Percentiles rank a stretch among this genome's conserved stretches.
phyloP scores from a whole-genome alignment of 495 filamentous ascomycete genomes.

The Cercophora sp. region DNA sequence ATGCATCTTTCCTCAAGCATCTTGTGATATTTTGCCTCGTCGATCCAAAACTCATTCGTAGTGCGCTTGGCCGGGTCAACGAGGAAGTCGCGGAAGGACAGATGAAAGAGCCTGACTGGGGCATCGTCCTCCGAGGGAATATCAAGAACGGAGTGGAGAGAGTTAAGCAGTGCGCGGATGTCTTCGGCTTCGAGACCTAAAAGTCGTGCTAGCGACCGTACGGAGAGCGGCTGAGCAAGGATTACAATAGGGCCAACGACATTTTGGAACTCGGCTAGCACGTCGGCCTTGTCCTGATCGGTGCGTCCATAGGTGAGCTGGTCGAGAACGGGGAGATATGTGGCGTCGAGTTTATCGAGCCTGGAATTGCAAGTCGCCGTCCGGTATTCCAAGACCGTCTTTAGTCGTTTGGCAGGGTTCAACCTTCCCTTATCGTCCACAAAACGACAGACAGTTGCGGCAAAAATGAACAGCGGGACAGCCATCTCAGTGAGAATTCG shows the following conservation, averaged over 20 bases:
- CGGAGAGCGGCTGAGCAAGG: conserved; percentile 17
- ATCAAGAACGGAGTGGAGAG: conserved; percentile 27
- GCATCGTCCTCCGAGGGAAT: conserved; percentile 11
- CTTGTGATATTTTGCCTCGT: conserved; percentile 28
- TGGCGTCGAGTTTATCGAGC: conserved; percentile 24
- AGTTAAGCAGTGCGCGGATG: conserved; percentile 19
- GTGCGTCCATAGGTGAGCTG: conserved; percentile 18
- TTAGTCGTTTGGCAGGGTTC: conserved; percentile 23
- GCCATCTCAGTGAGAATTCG: conserved; percentile 33
- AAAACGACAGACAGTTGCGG: conserved; percentile 41
- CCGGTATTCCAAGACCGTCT: conserved; percentile 26
- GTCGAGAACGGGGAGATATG: conserved; percentile 32
- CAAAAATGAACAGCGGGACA: conserved; percentile 44
- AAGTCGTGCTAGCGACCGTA: conserved; percentile 14
- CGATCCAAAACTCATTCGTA: conserved; percentile 34
- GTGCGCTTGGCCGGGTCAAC: conserved; percentile 30
- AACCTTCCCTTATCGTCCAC: conserved; percentile 20
- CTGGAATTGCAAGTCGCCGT: conserved; percentile 17
- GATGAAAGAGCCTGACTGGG: conserved; percentile 36
- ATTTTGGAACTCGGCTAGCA: conserved; percentile 13
- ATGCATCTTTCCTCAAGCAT: conserved; percentile 33
- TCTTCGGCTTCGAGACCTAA: conserved; percentile 10
- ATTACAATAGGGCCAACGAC: conserved; percentile 28
- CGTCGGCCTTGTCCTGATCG: conserved; percentile 2
- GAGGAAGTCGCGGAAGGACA: conserved; percentile 52